Base-by-base conservation (phyloP, 352 stramenopile genomes). In the Phytopythium ostracodes region DNA sequence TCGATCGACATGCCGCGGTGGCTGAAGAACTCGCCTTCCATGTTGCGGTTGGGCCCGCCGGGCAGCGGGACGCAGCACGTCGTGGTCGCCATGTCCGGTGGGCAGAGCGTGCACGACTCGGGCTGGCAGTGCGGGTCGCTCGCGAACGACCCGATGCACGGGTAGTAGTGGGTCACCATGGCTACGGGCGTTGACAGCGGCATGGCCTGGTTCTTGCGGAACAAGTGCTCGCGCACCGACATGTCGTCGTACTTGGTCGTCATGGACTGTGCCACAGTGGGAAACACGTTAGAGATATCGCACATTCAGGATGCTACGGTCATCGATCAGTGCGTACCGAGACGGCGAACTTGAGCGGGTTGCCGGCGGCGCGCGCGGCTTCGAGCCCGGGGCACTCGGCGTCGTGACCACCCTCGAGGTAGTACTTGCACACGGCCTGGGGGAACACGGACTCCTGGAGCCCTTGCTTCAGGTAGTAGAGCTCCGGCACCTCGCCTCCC, bases 1-100 rank as follows among this genome's bases (percentile, higher is more conserved):
- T 91, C 84, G 57, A 91, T 90, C 20, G 80, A 89, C 78, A 91
- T 91, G 9, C 81, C 79, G 36, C 76, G 79, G 60, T 91, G 81
- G 53, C 77, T 89, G 68, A 91, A 91, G 67, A 90, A 93, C 59
- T 93, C 84, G 44, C 81, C 84, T 61, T 93, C 81, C 81, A 93
- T 91, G 70, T 93, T 93, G 57, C 77, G 79, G 54, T 88, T 91
- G 63, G 65, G 76, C 8, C 84, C 76, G 47, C 79, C 80, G 49
- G 82, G 87, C 20, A 90, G 65, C 12, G 84, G 81, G 46, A 93
- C 72, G 53, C 84, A 93, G 60, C 84, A 93, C n/a, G 80, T 91
- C 12, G 84, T 91, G 44, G 81, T 88, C 18, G 78, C 67, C 76
- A 93, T 83, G 20, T 91, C 77, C 14, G 76, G 76, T 15, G 81